These are phyloP conservation scores for Fusarium coffeatum DNA, from an alignment of 2,329 filamentous ascomycete species.

Conservation along the genomic window DNA sequence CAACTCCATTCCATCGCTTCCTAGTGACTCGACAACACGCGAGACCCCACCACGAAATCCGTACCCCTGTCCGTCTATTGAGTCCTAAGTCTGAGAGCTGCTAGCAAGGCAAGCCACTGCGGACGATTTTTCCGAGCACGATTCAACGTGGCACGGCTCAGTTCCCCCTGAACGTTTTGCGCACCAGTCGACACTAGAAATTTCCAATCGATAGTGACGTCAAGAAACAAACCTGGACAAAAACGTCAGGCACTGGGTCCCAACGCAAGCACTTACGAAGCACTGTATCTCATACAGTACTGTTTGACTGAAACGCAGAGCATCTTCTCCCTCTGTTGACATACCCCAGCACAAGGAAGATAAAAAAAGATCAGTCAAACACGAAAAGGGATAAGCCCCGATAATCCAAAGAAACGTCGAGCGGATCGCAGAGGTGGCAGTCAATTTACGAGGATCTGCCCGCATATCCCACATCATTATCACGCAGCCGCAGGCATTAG, in stretches of 20 bases:
- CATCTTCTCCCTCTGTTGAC: neutral
- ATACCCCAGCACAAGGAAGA: conserved; percentile 14
- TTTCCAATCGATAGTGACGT: conserved; percentile 36
- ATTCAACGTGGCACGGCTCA: conserved; percentile 38
- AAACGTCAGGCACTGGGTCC: conserved; percentile 2
- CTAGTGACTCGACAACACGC: conserved; percentile 24
- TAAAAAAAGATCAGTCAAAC: conserved; percentile 26
- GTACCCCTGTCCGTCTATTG: conserved; percentile 20
- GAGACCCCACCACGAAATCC: conserved; percentile 25
- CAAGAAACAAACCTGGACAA: conserved; percentile 14
- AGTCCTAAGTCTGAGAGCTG: conserved; percentile 9
- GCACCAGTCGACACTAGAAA: conserved; percentile 27
- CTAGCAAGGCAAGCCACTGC: conserved; percentile 34
- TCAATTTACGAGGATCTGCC: conserved; percentile 23
- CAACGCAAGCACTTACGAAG: conserved; percentile 35
- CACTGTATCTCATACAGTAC: conserved; percentile 1
- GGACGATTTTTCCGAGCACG: conserved; percentile 29
- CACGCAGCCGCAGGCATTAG: conserved; percentile 25
- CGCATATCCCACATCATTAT: conserved; percentile 38
- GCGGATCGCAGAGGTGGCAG: conserved; percentile 14
- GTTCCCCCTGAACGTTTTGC: conserved; percentile 30
- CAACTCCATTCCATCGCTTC: conserved; percentile 24
- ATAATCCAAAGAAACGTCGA: conserved; percentile 13
- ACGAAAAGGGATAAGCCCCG: conserved; percentile 47
- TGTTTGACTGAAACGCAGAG: conserved; percentile 12